Percentiles rank a stretch among this genome's conserved stretches.
phyloP scores from a whole-genome alignment of 306 rosid genomes.

The Delonix regia region DNA sequence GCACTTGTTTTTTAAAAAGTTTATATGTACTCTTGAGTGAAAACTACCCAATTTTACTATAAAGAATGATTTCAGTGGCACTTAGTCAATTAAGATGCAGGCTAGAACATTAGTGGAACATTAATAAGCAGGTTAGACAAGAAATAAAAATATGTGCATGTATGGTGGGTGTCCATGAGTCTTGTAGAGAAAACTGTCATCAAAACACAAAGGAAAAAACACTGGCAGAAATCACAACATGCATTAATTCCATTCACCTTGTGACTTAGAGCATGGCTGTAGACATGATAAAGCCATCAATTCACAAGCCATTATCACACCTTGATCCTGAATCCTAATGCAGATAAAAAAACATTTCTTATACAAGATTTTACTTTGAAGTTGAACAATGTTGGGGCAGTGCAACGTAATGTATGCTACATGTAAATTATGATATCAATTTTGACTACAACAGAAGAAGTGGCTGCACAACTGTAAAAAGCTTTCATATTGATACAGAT shows the following conservation, averaged over 20 bases:
- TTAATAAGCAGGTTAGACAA: neutral
- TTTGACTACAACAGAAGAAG: neutral
- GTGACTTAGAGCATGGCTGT: neutral
- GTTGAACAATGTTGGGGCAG: neutral
- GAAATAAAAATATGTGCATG: neutral
- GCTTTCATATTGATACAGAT: slow-evolving; percentile 19
- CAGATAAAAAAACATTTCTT: neutral
- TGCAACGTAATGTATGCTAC: no score
- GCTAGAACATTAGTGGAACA: slow-evolving; percentile 9
- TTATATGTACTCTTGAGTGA: neutral
- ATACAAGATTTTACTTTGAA: neutral
- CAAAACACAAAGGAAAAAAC: neutral
- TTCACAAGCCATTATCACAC: neutral
- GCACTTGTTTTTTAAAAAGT: neutral
- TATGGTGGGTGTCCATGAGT: neutral
- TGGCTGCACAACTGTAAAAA: slow-evolving; percentile 1
- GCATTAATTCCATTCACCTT: neutral
- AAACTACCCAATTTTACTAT: slow-evolving; percentile 7
- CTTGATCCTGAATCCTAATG: neutral
- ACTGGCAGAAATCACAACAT: neutral
- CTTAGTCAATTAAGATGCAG: slow-evolving; percentile 20
- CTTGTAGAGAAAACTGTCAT: neutral
- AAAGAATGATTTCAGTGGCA: neutral
- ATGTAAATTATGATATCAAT: neutral
- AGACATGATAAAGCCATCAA: slow-evolving; percentile 5